A percentile compares a stretch with the other conserved stretches of the same genome.
phyloP scores from a whole-genome alignment of 2,329 filamentous ascomycete species.

The Talaromyces marneffei region DNA sequence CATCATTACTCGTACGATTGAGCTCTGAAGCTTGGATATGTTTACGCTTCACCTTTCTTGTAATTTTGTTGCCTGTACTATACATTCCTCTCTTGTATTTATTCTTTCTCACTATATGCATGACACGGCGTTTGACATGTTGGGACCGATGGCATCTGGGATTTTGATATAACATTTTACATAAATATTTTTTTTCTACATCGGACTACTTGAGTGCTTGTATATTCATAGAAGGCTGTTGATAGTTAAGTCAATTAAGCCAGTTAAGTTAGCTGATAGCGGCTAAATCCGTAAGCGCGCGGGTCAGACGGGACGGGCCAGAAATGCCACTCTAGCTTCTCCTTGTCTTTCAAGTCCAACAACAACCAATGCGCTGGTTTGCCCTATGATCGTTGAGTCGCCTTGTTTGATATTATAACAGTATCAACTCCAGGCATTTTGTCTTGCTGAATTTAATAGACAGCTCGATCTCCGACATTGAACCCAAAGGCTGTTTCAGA shows the following conservation, averaged over 20 bases:
- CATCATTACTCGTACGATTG: constrained; percentile 16
- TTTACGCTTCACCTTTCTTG: not conserved
- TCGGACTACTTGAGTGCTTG: not conserved
- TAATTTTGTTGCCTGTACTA: not conserved
- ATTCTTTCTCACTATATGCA: not conserved
- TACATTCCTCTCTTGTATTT: not conserved
- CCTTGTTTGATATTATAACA: not conserved
- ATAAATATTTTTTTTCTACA: not conserved
- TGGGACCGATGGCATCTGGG: not conserved
- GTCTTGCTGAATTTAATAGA: not conserved
- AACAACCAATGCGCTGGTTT: not conserved
- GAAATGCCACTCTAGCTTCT: constrained; percentile 37
- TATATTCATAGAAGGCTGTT: not conserved
- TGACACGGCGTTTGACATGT: not conserved
- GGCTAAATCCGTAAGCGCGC: constrained; percentile 8
- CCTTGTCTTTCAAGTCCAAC: constrained; percentile 15
- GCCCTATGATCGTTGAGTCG: not conserved
- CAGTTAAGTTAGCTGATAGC: not conserved
- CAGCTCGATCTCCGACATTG: not conserved
- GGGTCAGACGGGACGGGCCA: not conserved
- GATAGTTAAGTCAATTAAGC: too few relatives aligned
- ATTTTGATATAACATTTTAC: not conserved
- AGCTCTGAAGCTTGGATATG: not conserved
- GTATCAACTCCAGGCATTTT: not conserved
- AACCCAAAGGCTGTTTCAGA: not conserved